Conservation (phyloP, 1,284 basidiomycete genomes). For the Boletellus deceptivus region DNA sequence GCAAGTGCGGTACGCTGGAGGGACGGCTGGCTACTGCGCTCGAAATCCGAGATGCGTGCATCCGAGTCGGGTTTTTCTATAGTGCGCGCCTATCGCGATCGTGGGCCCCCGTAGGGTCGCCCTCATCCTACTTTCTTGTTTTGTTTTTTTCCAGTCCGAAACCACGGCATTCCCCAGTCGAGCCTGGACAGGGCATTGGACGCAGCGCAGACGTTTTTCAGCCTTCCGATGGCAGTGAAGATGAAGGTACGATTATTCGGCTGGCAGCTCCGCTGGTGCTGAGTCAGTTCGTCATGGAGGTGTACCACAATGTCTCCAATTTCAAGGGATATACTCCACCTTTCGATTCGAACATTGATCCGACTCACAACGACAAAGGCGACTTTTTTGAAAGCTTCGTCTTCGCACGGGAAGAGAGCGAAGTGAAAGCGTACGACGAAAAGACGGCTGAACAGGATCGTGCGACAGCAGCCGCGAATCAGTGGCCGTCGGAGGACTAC, state of each 20-base stretch:
- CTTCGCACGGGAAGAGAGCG: conserved; percentile 64
- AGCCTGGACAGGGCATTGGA: conserved; percentile 52
- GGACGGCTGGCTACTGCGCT: conserved; percentile 18
- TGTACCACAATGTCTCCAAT: conserved; percentile 67
- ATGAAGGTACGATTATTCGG: conserved; percentile 44
- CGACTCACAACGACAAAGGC: conserved; percentile 55
- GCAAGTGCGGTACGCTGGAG: conserved; percentile 17
- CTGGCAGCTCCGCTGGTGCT: not conserved
- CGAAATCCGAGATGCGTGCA: conserved; percentile 32
- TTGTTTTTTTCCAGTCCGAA: conserved; percentile 68
- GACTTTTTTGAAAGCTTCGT: conserved; percentile 88
- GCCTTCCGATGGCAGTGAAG: conserved; percentile 57
- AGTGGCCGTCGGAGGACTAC: conserved; percentile 34
- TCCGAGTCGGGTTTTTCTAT: conserved; percentile 35
- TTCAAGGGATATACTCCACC: conserved; percentile 81
- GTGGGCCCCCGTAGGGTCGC: too few species aligned
- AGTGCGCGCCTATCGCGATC: conserved; percentile 12
- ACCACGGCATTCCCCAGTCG: conserved; percentile 67
- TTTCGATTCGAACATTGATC: conserved; percentile 64
- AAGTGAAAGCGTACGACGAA: conserved; percentile 35
- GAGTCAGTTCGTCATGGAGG: conserved; percentile 35
- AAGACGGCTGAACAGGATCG: conserved; percentile 38
- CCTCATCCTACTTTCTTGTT: too few species aligned
- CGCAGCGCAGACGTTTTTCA: conserved; percentile 64
- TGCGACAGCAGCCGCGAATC: conserved; percentile 60